Base-by-base conservation (phyloP, 345 rosid genomes). In the Populus alba region DNA sequence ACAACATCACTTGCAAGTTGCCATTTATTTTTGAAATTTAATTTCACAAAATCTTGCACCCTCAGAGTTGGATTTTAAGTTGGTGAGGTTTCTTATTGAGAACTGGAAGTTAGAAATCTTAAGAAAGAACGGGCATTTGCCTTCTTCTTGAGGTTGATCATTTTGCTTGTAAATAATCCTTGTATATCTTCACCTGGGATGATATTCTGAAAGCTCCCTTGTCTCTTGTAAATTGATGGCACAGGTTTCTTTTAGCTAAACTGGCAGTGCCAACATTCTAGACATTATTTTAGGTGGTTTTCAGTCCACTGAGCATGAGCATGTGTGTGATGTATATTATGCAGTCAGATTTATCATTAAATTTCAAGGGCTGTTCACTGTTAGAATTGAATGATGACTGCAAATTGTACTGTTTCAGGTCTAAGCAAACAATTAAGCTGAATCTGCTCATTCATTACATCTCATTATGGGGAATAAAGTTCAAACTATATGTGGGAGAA, bases 361-460 rank as follows among this genome's bases (percentile, higher is more conserved):
- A 12, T 57, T 74, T 41, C 31, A 33, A 39, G 43, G 47, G 35
- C 55, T 33, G 27, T 29, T 57, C 51, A 70, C 25, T 37, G 18
- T 17, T 45, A 3, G 68, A 6, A 41, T 63, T 18, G 3, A 25
- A 41, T 65, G 79, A 61, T 69, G 65, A 77, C 80, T 82, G 51
- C 49, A 68, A 63, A 20, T n/a, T 75, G 66, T 75, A 38, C 70
- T 75, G 57, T 79, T 67, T 57, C 85, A 82, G 87, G 87, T 74
- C 35, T 15, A 39, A 66, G 49, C 71, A 66, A 59, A 38, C 71
- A 31, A 65, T 25, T 57, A 47, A 81, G 33, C 66, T 13, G 27
- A 79, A 74, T 29, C 35, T 35, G 77, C 69, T 69, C 16, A 37
- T 45, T n/a, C 71, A 45, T 77, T 59, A 70, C 33, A 33, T 57